A percentile compares a stretch with the other conserved stretches of the same genome.
Evolutionary conservation across 352 stramenopile species (phyloP).

Genomic region (Globisporangium mamillatum): DNA sequence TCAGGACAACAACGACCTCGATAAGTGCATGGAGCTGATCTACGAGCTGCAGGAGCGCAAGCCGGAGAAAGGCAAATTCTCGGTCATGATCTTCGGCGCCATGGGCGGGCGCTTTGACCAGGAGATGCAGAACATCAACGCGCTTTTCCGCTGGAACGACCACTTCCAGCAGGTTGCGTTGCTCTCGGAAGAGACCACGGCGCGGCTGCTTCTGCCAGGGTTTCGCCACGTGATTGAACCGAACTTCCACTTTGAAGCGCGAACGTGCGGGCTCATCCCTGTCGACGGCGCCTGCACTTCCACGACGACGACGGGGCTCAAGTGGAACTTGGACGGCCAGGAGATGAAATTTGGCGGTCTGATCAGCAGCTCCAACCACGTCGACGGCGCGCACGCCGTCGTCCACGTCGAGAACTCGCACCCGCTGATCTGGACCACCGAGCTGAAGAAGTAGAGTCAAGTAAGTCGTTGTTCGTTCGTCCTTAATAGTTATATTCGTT

Average conservation of each 20-base stretch:
- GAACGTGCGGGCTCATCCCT: conserved; percentile 93
- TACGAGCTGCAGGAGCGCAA: conserved; percentile 35
- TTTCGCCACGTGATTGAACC: conserved; percentile 66
- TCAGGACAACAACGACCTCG: conserved; percentile 95
- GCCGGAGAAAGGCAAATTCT: conserved; percentile 33
- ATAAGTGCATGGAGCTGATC: conserved; percentile 86
- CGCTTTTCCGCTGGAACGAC: conserved; percentile 87
- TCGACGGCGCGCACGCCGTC: conserved; percentile 37
- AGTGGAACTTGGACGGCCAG: conserved; percentile 82
- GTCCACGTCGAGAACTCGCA: conserved; percentile 73
- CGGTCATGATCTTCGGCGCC: conserved; percentile 90
- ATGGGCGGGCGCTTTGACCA: conserved; percentile 97
- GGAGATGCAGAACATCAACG: conserved; percentile 95
- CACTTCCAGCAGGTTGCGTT: conserved; percentile 84
- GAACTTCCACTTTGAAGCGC: conserved; percentile 89
- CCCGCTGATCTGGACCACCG: conserved; percentile 87
- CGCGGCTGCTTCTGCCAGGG: conserved; percentile 70
- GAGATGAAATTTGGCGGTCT: conserved; percentile 75
- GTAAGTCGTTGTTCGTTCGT: not conserved
- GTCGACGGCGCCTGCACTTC: conserved; percentile 74
- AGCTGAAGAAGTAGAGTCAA: conserved; percentile 52
- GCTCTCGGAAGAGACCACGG: conserved; percentile 89
- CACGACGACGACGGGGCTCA: conserved; percentile 87
- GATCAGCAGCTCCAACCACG: conserved; percentile 84
- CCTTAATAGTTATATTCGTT: conserved; percentile 6